A percentile compares a stretch with the other conserved stretches of the same genome.
phyloP scores from a whole-genome alignment of 2,329 filamentous ascomycete genomes.

The Colletotrichum endophyticum region DNA sequence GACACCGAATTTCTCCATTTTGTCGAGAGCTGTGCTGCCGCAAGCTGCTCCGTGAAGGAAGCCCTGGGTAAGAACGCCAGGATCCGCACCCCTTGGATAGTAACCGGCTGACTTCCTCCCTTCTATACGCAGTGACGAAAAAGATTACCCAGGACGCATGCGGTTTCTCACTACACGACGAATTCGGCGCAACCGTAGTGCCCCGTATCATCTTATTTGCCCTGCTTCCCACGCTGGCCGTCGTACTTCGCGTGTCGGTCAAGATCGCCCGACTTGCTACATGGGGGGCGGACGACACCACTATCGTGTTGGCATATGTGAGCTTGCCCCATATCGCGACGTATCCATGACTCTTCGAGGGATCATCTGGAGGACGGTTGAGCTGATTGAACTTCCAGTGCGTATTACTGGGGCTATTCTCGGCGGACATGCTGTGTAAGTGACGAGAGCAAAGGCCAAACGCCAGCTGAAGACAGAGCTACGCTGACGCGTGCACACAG shows the following conservation, averaged over 20 bases:
- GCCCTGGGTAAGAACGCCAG: neutral
- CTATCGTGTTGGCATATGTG: neutral
- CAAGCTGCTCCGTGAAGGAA: neutral
- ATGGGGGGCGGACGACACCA: neutral
- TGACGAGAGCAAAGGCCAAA: accelerated
- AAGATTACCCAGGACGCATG: neutral
- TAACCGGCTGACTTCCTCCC: accelerated
- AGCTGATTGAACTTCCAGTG: neutral
- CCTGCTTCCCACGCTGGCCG: neutral
- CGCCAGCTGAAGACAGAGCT: accelerated
- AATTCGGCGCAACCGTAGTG: neutral
- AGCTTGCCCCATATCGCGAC: neutral
- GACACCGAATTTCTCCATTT: neutral
- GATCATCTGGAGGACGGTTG: accelerated
- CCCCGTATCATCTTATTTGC: neutral
- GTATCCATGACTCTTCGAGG: accelerated
- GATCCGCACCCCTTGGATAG: neutral
- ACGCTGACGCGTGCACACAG: accelerated
- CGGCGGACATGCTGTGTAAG: neutral
- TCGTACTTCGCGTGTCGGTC: neutral
- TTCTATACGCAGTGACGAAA: neutral
- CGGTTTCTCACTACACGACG: neutral
- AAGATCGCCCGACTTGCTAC: neutral
- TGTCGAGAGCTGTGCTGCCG: neutral
- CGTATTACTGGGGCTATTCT: accelerated